Evolutionary conservation across 2,329 filamentous ascomycete genomes (phyloP).

Genomic region (Thielaviopsis ethacetica): DNA sequence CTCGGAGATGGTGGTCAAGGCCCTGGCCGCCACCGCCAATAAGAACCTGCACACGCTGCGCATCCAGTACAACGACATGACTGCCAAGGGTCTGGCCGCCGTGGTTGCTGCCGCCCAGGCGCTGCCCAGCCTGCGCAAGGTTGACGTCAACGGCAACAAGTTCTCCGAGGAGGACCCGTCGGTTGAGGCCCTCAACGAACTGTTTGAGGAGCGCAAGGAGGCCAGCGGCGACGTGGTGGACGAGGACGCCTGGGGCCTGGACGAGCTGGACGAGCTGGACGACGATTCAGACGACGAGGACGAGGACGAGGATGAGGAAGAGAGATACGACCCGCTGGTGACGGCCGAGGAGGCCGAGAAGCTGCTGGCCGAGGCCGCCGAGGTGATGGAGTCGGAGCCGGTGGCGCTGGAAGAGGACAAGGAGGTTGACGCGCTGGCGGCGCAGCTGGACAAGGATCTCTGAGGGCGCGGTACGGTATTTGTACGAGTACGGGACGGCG

Average conservation of each 20-base stretch:
- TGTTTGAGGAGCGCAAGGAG: slow-evolving; percentile 66
- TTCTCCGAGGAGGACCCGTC: slow-evolving; percentile 72
- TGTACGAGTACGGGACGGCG: neutral
- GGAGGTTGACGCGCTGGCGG: slow-evolving; percentile 67
- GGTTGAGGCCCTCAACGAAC: slow-evolving; percentile 48
- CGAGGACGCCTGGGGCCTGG: slow-evolving; percentile 72
- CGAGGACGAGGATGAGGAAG: slow-evolving; percentile 53
- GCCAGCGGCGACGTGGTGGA: slow-evolving; percentile 50
- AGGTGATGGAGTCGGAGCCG: slow-evolving; percentile 57
- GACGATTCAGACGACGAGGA: slow-evolving; percentile 50
- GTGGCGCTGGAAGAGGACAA: slow-evolving; percentile 55
- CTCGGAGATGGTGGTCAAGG: slow-evolving; percentile 53
- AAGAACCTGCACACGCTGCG: slow-evolving; percentile 63
- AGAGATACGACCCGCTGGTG: slow-evolving; percentile 38
- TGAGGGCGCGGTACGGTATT: slow-evolving; percentile 17
- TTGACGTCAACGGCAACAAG: slow-evolving; percentile 94
- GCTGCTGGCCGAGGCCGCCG: slow-evolving; percentile 46
- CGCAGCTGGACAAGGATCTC: slow-evolving; percentile 52
- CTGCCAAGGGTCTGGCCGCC: slow-evolving; percentile 52
- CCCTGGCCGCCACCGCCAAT: slow-evolving; percentile 62
- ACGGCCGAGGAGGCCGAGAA: slow-evolving; percentile 52
- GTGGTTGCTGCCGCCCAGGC: slow-evolving; percentile 52
- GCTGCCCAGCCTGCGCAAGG: slow-evolving; percentile 62
- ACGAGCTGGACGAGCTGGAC: slow-evolving; percentile 74
- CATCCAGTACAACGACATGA: slow-evolving; percentile 91